These are phyloP conservation scores for Graphiopsis chlorocephala DNA, from an alignment of 2,329 filamentous ascomycete species.

Conservation along the genomic window DNA sequence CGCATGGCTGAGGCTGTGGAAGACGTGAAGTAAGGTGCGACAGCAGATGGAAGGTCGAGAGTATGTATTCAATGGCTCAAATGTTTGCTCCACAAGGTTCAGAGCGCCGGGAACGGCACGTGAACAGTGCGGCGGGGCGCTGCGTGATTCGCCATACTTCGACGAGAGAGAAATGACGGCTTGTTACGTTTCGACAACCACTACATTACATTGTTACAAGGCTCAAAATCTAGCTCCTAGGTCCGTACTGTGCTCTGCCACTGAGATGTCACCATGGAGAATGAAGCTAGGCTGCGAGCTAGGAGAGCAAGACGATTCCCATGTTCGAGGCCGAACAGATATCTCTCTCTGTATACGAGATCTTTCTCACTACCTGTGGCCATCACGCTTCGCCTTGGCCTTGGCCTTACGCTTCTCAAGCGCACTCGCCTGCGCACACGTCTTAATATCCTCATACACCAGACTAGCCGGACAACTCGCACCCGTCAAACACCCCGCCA, in stretches of 20 bases:
- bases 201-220: too few species aligned
- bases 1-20: neutral
- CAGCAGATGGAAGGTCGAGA: neutral
- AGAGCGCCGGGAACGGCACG: neutral
- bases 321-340: too few species aligned
- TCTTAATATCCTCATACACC: slow-evolving; percentile 11
- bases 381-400: neutral
- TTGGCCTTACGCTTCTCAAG: neutral
- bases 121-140: neutral
- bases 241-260: too few species aligned
- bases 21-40: neutral
- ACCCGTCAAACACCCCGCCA: slow-evolving; percentile 9
- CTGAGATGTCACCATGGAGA: too few species aligned
- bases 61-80: neutral
- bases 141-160: neutral
- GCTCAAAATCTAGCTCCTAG: too few species aligned
- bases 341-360: neutral
- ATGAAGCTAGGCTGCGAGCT: too few species aligned
- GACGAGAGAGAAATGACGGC: neutral
- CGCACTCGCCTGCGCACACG: slow-evolving; percentile 1
- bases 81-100: neutral
- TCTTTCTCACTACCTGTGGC: neutral
- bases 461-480: slow-evolving; percentile 1
- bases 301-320: too few species aligned
- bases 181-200: neutral